A percentile compares a stretch with the other conserved stretches of the same genome.
These are phyloP conservation scores for Colletotrichum limetticola DNA, from an alignment of 2,329 filamentous ascomycete species.

Conservation along the genomic window DNA sequence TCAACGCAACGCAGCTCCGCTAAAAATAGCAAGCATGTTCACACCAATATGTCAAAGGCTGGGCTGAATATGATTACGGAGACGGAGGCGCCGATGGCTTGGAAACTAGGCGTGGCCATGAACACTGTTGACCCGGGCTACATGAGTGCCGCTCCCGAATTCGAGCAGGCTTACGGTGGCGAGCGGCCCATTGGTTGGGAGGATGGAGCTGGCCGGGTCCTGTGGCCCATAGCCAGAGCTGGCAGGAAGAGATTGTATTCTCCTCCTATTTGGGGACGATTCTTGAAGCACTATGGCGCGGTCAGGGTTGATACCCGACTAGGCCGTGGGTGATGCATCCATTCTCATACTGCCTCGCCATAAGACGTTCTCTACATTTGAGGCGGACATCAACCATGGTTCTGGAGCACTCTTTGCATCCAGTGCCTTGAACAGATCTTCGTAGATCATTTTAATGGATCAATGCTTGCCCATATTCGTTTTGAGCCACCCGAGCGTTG, in stretches of 20 bases:
- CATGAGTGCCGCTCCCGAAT: constrained; percentile 49
- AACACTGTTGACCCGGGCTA: constrained; percentile 52
- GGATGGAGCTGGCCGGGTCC: constrained; percentile 48
- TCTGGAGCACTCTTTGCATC: too few relatives aligned
- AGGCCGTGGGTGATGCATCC: not conserved
- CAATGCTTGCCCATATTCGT: too few relatives aligned
- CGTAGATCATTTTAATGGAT: too few relatives aligned
- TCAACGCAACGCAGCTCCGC: constrained; percentile 18
- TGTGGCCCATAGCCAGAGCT: constrained; percentile 44
- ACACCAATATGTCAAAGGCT: constrained; percentile 53
- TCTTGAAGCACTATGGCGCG: constrained; percentile 7
- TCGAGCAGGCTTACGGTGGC: constrained; percentile 36
- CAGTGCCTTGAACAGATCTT: too few relatives aligned
- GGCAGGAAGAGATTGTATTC: not conserved
- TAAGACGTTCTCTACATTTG: not conserved
- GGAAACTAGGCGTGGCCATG: constrained; percentile 46
- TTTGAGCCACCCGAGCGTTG: too few relatives aligned
- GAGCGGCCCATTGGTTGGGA: constrained; percentile 49
- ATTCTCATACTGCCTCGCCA: not conserved
- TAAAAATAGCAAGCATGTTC: constrained; percentile 48
- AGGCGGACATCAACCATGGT: too few relatives aligned
- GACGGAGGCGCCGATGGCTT: constrained; percentile 45
- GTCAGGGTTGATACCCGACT: not conserved
- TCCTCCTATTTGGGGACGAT: not conserved
- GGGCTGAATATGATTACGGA: constrained; percentile 54